Evolutionary conservation across 345 rosid genomes (phyloP).

Genomic region (Sisymbrium irio): DNA sequence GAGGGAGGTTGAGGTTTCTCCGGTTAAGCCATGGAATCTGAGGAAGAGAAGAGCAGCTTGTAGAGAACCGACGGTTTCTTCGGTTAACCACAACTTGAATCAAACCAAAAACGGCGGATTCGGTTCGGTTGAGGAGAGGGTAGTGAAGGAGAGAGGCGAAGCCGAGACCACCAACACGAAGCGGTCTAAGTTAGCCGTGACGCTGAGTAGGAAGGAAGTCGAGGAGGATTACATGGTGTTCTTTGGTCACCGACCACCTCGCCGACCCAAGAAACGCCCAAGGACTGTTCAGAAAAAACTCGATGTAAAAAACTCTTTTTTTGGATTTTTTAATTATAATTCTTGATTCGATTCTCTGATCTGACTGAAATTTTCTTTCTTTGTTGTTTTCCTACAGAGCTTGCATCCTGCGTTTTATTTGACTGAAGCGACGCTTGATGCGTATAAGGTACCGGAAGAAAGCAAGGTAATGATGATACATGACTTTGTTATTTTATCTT

Average conservation of each 20-base stretch:
- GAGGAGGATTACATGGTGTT: slow-evolving; percentile 64
- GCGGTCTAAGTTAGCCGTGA: slow-evolving; percentile 43
- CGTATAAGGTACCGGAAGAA: slow-evolving; percentile 66
- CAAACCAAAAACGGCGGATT: slow-evolving; percentile 26
- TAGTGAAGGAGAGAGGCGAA: slow-evolving; percentile 14
- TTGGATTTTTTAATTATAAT: not conserved
- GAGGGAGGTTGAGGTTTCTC: slow-evolving; percentile 35
- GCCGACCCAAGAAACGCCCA: slow-evolving; percentile 75
- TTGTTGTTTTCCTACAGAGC: slow-evolving; percentile 47
- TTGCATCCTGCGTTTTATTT: slow-evolving; percentile 79
- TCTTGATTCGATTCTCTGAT: not conserved
- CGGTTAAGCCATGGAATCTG: slow-evolving; percentile 74
- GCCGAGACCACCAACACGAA: slow-evolving; percentile 26
- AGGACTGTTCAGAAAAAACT: slow-evolving; percentile 61
- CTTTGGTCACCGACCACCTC: slow-evolving; percentile 53
- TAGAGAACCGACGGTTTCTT: slow-evolving; percentile 41
- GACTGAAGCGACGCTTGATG: slow-evolving; percentile 64
- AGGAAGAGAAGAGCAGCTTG: slow-evolving; percentile 72
- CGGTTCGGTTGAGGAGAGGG: slow-evolving; percentile 35
- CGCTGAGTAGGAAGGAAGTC: slow-evolving; percentile 63
- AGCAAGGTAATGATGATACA: slow-evolving; percentile 36
- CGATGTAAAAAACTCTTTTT: slow-evolving; percentile 55
- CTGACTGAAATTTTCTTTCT: not conserved
- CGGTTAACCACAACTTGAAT: not conserved
- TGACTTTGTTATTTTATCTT: not conserved